Evolutionary conservation across 352 stramenopile genomes (phyloP), one percentile per base, ranked within the genome.

Genomic region (Globisporangium nodosum): DNA sequence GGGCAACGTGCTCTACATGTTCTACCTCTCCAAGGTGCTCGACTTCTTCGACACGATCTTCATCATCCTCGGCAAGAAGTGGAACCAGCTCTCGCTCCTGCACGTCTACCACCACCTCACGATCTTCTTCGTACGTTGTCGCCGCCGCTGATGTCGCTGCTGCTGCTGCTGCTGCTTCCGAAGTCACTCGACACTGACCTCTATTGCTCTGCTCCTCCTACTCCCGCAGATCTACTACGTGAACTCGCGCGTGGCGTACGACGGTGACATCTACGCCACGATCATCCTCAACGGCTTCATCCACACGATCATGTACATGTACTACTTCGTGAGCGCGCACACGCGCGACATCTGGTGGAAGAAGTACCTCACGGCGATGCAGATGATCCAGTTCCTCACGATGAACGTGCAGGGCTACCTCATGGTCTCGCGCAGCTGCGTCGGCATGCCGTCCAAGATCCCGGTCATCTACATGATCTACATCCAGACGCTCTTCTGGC

Each of bases 291-390:
- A 99, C 70, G 90, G 91, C 51, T 98, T 98, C 71, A 98, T 99
- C 67, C 96, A 99, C 78, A 98, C 93, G 27, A 94, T 99, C 65
- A 99, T 99, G 96, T 99, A 99, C 86, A 98, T 92, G 43, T 99
- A 99, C 76, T 99, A 99, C 88, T 98, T 98, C 63, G 95, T 98
- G 43, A 97, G 88, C 73, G 95, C 97, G 61, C 93, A 98, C 78
- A 98, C 94, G 52, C 96, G 94, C 63, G 85, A 96, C 60, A 98
- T 99, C 71, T 98, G 94, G 94, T 99, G 96, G 96, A 98, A 98
- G 69, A 97, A 94, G 51, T 97, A 92, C 73, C 74, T 99, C 27
- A 99, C 96, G 49, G 76, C 85, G 30, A 88, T 98, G 71, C 96
- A 99, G 76, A 71, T 99, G 70, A 83, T 97, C 50, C 96, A 98